Base-by-base conservation (phyloP, 768 basidiomycete species). In the Sarcodon sp. region DNA sequence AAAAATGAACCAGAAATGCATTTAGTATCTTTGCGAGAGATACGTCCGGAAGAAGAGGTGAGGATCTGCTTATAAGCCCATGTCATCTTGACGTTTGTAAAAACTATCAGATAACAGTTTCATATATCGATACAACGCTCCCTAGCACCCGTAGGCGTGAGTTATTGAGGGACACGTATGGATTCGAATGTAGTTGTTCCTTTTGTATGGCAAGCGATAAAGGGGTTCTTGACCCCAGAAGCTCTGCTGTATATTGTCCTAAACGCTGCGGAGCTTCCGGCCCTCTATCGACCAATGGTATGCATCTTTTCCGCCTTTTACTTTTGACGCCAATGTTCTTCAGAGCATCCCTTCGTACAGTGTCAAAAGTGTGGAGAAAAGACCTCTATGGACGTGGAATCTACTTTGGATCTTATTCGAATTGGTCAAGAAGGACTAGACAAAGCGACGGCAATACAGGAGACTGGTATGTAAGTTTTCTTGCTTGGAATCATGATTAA, bases 91-190 rank as follows among this genome's bases (percentile, higher is more conserved):
- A 41, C 36, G 15, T 16, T 47, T 2, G 33, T 10, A 15, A 13
- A 7, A 36, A 43, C 6, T 6, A 35, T 38, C 5, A 92, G 91
- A 70, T 98, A 39, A 53, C 84, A 34, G 90, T 83, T 0, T 70
- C 87, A 7, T 97, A 97, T 54, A 71, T 96, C 41, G 94, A 97
- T 59, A 78, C 85, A 0, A 87, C 89, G 0, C 66, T 86, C 2
- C 84, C 91, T 0, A 65, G 63, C 8, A 49, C 56, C 0, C 59
- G 69, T 15, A 70, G 93, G 31, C 80, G 76, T 51, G 60, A 63
- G 33, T 66, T 73, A 1, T 69, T 97, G 15, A 56, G 65, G 39
- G 79, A 83, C 50, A 81, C 85, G 0, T 96, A 97, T 62, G 72
- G 75, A 53, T 97, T 97, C 56, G 64, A 56, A 7, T 97, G 93